These are phyloP conservation scores for Crithidia brevicula DNA, from an alignment of 208 protist species.

Conservation along the genomic window DNA sequence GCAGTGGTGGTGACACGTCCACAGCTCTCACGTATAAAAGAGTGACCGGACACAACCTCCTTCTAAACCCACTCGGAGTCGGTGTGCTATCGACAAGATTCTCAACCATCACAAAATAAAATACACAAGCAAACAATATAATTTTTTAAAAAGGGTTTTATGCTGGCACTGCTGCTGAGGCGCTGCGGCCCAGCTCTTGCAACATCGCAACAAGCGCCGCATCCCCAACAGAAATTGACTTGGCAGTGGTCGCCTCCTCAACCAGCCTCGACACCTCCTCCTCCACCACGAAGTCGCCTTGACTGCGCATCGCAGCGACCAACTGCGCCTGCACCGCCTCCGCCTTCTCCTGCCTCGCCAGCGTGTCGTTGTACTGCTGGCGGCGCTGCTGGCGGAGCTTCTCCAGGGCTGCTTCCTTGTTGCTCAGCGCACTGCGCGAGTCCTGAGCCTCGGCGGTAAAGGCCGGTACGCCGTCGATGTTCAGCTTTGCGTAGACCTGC, in stretches of 20 bases:
- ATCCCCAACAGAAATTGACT: constrained; percentile 22
- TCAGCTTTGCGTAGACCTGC: constrained; percentile 83
- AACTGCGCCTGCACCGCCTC: constrained; percentile 54
- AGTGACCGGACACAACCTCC: too few relatives aligned
- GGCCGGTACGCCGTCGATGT: constrained; percentile 70
- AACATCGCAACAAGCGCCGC: constrained; percentile 35
- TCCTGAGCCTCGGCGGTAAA: constrained; percentile 86
- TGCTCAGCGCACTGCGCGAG: constrained; percentile 82
- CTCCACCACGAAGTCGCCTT: constrained; percentile 35
- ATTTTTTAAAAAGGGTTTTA: too few relatives aligned
- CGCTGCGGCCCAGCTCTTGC: constrained; percentile 25
- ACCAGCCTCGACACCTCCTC: constrained; percentile 18
- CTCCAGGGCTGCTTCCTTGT: constrained; percentile 74
- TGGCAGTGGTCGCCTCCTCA: constrained; percentile 23
- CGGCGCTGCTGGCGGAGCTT: constrained; percentile 62
- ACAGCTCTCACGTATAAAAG: too few relatives aligned
- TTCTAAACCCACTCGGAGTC: too few relatives aligned
- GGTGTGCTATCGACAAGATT: too few relatives aligned
- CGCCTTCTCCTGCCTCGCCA: constrained; percentile 52
- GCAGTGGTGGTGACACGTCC: too few relatives aligned
- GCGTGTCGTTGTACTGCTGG: constrained; percentile 74
- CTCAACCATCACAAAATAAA: too few relatives aligned
- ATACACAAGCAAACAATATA: too few relatives aligned
- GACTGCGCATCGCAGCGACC: constrained; percentile 17
- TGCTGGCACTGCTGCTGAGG: neutral